These are phyloP conservation scores for Elongisporangium prolatum DNA, from an alignment of 352 stramenopile species.

Conservation along the genomic window DNA sequence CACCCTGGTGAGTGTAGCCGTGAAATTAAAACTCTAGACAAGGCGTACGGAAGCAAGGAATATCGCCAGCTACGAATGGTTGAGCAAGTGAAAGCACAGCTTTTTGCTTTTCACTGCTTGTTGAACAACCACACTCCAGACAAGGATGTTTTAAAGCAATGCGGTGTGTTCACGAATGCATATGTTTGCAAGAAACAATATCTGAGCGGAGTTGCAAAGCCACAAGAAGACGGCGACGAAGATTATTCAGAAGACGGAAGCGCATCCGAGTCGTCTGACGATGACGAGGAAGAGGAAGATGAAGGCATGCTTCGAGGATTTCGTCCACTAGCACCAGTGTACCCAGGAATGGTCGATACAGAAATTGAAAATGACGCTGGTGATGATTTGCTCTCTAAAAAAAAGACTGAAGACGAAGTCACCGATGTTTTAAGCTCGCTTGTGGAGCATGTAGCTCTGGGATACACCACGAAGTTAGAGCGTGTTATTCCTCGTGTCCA, in stretches of 20 bases:
- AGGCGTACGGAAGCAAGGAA: conserved; percentile 56
- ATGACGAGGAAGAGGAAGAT: conserved; percentile 65
- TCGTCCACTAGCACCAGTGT: conserved; percentile 32
- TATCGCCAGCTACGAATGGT: conserved; percentile 75
- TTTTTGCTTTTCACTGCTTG: conserved; percentile 86
- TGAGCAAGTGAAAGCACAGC: conserved; percentile 83
- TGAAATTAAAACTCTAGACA: conserved; percentile 64
- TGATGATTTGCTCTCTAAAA: conserved; percentile 41
- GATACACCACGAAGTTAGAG: conserved; percentile 55
- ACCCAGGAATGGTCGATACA: conserved; percentile 52
- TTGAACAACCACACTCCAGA: conserved; percentile 86
- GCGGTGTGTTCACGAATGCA: conserved; percentile 74
- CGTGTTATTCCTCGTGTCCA: conserved; percentile 28
- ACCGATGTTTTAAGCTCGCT: conserved; percentile 70
- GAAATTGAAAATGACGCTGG: conserved; percentile 38
- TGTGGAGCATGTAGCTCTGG: conserved; percentile 78
- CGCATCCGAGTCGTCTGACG: conserved; percentile 51
- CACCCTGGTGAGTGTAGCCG: conserved; percentile 78
- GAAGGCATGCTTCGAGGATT: conserved; percentile 25
- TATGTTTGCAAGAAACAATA: conserved; percentile 77
- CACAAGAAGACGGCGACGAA: conserved; percentile 45
- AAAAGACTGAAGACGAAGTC: conserved; percentile 66
- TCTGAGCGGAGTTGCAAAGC: conserved; percentile 31
- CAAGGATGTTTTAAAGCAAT: conserved; percentile 85
- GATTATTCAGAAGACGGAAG: conserved; percentile 76